Evolutionary conservation across 208 protist genomes (phyloP).

Genomic region (Angomonas ambiguus): DNA sequence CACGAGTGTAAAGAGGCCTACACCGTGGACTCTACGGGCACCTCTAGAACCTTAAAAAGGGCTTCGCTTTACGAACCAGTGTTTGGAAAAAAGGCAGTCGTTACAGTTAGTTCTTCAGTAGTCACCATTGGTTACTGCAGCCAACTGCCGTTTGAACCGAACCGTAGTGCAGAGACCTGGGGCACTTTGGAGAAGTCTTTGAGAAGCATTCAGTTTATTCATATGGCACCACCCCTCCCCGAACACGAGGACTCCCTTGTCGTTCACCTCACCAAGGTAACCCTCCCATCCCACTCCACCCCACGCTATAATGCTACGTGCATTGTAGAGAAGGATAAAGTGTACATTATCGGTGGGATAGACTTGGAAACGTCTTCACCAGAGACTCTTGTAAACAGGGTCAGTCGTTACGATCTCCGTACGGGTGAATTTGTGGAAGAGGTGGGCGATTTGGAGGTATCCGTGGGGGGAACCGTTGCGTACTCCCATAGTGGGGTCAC

Average conservation of each 20-base stretch:
- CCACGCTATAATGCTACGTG: slow-evolving; percentile 34
- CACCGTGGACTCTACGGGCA: background rate
- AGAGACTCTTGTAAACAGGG: slow-evolving; percentile 20
- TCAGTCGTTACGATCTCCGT: slow-evolving; percentile 30
- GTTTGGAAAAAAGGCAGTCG: background rate
- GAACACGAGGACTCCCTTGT: background rate
- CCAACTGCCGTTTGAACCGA: background rate
- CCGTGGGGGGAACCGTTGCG: slow-evolving; percentile 23
- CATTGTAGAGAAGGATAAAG: slow-evolving; percentile 11
- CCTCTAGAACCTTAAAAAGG: background rate
- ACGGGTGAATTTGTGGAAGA: slow-evolving; percentile 35
- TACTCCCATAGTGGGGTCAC: slow-evolving; percentile 21
- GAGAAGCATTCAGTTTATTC: background rate
- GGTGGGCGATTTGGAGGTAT: slow-evolving; percentile 22
- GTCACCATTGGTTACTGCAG: background rate
- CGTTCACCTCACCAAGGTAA: background rate
- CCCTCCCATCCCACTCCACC: slow-evolving; percentile 4
- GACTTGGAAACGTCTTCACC: background rate
- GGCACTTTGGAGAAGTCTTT: too few relatives aligned
- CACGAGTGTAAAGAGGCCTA: background rate
- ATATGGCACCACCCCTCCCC: background rate
- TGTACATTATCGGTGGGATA: slow-evolving; percentile 28
- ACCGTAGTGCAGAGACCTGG: background rate
- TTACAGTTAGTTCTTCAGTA: background rate
- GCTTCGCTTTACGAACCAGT: background rate